These are phyloP conservation scores for Lentinula sp. DNA, from an alignment of 768 basidiomycete species.

Conservation along the genomic window DNA sequence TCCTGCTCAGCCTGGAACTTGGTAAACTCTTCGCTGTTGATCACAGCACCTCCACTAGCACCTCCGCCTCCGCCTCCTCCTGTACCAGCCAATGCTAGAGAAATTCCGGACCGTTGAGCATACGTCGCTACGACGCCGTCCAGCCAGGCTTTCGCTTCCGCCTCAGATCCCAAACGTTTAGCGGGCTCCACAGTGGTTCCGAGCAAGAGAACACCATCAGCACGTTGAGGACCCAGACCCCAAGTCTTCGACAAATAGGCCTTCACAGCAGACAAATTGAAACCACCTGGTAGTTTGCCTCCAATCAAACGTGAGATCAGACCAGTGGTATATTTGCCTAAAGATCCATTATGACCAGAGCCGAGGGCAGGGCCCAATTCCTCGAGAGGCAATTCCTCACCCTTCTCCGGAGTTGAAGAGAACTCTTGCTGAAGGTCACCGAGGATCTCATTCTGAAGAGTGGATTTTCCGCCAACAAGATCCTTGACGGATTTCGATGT, in stretches of 20 bases:
- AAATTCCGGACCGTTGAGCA: slow-evolving; percentile 85
- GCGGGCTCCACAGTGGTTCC: slow-evolving; percentile 91
- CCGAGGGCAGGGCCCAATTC: slow-evolving; percentile 86
- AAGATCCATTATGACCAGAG: slow-evolving; percentile 73
- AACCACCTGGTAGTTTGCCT: slow-evolving; percentile 98
- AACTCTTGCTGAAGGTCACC: slow-evolving; percentile 97
- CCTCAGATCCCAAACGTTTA: slow-evolving; percentile 87
- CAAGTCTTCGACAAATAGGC: slow-evolving; percentile 84
- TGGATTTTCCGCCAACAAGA: slow-evolving; percentile 97
- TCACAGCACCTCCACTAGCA: slow-evolving; percentile 70
- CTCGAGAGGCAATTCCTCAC: slow-evolving; percentile 93
- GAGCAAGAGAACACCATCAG: slow-evolving; percentile 85
- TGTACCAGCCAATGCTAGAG: slow-evolving; percentile 63
- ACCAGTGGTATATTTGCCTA: slow-evolving; percentile 92
- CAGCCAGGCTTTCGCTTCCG: slow-evolving; percentile 91
- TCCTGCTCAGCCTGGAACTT: slow-evolving; percentile 95
- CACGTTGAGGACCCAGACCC: slow-evolving; percentile 89
- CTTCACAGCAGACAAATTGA: slow-evolving; percentile 91
- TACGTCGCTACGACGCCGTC: slow-evolving; percentile 81
- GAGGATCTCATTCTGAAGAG: slow-evolving; percentile 96
- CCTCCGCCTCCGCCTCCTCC: slow-evolving; percentile 56
- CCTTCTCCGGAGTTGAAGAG: slow-evolving; percentile 92
- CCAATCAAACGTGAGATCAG: slow-evolving; percentile 89
- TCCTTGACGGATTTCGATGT: slow-evolving; percentile 96
- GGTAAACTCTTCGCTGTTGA: slow-evolving; percentile 97